A percentile compares a stretch with the other conserved stretches of the same genome.
phyloP scores from a whole-genome alignment of 2,329 filamentous ascomycete genomes.

The Byssochlamys sp. region DNA sequence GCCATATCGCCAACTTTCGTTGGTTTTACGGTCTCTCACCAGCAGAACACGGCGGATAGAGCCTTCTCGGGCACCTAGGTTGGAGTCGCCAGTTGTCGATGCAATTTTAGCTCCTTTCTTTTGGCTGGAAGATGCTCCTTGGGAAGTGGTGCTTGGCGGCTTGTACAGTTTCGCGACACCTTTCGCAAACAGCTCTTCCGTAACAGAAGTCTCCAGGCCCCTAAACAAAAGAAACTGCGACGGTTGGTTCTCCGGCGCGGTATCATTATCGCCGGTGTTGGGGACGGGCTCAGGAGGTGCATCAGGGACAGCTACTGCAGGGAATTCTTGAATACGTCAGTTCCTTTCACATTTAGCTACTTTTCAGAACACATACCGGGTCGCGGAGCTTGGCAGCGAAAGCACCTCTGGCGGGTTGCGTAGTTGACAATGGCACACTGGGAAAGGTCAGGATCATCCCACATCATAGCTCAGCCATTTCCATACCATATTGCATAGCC shows the following conservation, averaged over 20 bases:
- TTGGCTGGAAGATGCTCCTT: conserved; percentile 28
- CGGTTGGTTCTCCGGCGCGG: conserved; percentile 46
- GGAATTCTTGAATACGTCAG: conserved; percentile 13
- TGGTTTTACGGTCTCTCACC: conserved; percentile 60
- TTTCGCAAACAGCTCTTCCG: conserved; percentile 61
- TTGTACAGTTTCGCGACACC: conserved; percentile 67
- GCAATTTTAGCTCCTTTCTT: conserved; percentile 42
- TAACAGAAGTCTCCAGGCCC: conserved; percentile 59
- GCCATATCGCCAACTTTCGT: conserved; percentile 69
- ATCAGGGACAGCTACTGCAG: conserved; percentile 26
- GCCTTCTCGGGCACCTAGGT: conserved; percentile 60
- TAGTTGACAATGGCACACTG: conserved; percentile 51
- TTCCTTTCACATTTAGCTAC: conserved; percentile 7
- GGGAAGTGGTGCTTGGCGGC: conserved; percentile 29
- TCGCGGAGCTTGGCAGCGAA: conserved; percentile 48
- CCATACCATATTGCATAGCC: conserved; percentile 46
- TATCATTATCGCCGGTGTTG: conserved; percentile 48
- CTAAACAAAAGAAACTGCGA: conserved; percentile 71
- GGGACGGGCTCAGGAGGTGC: conserved; percentile 30
- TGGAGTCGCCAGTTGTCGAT: conserved; percentile 49
- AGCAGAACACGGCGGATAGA: conserved; percentile 70
- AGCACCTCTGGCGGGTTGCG: conserved; percentile 47
- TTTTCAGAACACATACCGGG: conserved; percentile 35
- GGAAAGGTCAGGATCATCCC: not conserved
- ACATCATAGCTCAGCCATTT: not conserved